Conservation (phyloP, 306 rosid genomes). For the Ammopiptanthus mongolicus region DNA sequence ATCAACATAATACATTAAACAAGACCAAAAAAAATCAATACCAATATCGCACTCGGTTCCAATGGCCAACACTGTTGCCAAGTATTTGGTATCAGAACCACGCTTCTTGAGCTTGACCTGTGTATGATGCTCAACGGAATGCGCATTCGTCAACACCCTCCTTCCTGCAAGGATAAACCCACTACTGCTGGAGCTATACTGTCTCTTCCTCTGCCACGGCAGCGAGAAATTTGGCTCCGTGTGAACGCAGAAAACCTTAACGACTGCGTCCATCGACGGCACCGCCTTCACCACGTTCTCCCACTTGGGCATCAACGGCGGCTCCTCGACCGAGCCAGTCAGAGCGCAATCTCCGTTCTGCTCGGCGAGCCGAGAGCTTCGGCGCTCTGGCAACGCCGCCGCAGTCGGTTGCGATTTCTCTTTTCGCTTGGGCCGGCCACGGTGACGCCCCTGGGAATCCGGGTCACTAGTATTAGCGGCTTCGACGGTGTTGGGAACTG, state of each 20-base stretch:
- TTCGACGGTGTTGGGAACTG: constrained; percentile 16
- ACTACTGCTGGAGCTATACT: constrained; percentile 75
- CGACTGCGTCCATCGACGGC: constrained; percentile 78
- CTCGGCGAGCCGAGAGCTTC: constrained; percentile 39
- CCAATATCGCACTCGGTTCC: constrained; percentile 80
- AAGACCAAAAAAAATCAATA: not conserved
- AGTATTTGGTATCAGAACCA: constrained; percentile 79
- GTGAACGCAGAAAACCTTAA: constrained; percentile 76
- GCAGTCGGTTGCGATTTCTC: not conserved
- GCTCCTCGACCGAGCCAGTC: not conserved
- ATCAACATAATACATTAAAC: not conserved
- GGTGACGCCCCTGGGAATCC: constrained; percentile 27
- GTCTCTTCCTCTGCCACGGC: constrained; percentile 90
- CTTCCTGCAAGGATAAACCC: constrained; percentile 63
- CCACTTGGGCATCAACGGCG: constrained; percentile 37
- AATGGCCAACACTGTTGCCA: constrained; percentile 71
- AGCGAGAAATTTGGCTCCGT: constrained; percentile 82
- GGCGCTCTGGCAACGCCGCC: constrained; percentile 37
- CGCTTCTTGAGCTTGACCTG: constrained; percentile 92
- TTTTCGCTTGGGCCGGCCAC: constrained; percentile 32
- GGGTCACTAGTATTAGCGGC: constrained; percentile 8
- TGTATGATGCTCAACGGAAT: constrained; percentile 82
- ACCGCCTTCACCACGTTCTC: constrained; percentile 39
- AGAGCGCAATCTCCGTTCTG: constrained; percentile 35
- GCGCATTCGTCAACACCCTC: constrained; percentile 84